Evolutionary conservation across 176 grass and related monocot species (phyloP), one percentile per base, ranked within the genome.

Genomic region (Aegilops umbellulata): DNA sequence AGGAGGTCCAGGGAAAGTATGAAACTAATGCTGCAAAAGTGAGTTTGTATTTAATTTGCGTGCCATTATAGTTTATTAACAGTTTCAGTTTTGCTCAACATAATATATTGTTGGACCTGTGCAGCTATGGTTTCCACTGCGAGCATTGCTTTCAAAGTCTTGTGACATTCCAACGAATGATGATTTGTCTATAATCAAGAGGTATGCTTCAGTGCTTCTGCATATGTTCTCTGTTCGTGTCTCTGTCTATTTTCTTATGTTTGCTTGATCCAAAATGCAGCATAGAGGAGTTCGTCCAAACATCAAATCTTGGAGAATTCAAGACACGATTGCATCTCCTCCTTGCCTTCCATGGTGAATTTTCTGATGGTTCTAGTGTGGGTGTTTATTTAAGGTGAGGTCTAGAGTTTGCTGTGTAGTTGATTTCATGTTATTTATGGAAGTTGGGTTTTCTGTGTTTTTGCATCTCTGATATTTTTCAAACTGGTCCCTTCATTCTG

Each of bases 101-200:
- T 17, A 86, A 78, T 81, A 83, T 88, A 76, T 7, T 58, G 41
- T 89, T 38, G 17, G 13, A 41, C 75, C 69, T 84, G 6, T 67
- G 34, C 81, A 98, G 93, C 86, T 98, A 47, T 98, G 91, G 93
- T 98, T 95, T 86, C 96, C 96, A 27, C 76, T 98, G 76, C 88
- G 90, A 86, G 84, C 91, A 23, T 74, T 98, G 74, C 91, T 95
- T 89, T 89, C 71, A 66, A 80, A 88, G 29, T 81, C 16, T 85
- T 63, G 14, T 71, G 42, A 36, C 83, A 84, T 88, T 84, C 42
- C 69, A 77, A 80, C 16, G 51, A 85, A 89, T 24, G 90, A 90
- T 35, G 82, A 88, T 41, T 75, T 89, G 24, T 86, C 76, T 79
- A 91, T 91, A 77, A 91, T 94, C 29, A 87, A 71, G 81, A 98